A percentile compares a stretch with the other conserved stretches of the same genome.
These are phyloP conservation scores for Cicer bijugum DNA, from an alignment of 306 rosid species.

Conservation along the genomic window DNA sequence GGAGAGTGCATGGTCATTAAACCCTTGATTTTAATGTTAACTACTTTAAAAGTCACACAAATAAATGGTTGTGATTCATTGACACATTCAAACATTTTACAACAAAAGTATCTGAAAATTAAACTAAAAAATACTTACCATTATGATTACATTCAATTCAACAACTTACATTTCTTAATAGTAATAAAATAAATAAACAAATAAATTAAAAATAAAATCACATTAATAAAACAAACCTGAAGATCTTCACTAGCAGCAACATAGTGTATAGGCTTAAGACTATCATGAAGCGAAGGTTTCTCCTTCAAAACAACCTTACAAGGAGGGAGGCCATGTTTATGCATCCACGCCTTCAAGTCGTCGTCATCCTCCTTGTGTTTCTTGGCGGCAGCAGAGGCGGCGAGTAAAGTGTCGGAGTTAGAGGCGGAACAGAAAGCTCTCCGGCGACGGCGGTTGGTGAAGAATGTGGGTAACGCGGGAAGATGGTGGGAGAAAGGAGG, in stretches of 20 bases:
- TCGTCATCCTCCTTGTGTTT: conserved; percentile 54
- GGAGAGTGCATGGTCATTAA: no score
- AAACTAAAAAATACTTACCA: no score
- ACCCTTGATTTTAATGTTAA: no score
- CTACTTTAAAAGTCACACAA: no score
- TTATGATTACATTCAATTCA: no score
- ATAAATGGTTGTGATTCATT: no score
- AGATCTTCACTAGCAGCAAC: conserved; percentile 93
- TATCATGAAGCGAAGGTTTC: conserved; percentile 60
- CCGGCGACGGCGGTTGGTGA: conserved; percentile 36
- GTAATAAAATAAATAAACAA: not conserved
- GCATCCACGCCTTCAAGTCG: conserved; percentile 94
- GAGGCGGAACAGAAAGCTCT: conserved; percentile 59
- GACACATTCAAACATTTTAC: no score
- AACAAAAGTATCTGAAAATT: no score
- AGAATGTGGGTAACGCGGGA: conserved; percentile 42
- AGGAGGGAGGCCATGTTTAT: conserved; percentile 78
- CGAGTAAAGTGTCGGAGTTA: conserved; percentile 73
- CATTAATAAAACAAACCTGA: conserved; percentile 54
- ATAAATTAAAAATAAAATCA: not conserved
- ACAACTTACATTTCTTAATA: no score
- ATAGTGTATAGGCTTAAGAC: conserved; percentile 72
- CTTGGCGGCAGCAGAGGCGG: conserved; percentile 39
- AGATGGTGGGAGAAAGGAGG: conserved; percentile 48
- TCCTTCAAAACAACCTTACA: conserved; percentile 85